A percentile compares a stretch with the other conserved stretches of the same genome.
Conservation (phyloP, 352 stramenopile genomes). For the Peronospora destructor region DNA sequence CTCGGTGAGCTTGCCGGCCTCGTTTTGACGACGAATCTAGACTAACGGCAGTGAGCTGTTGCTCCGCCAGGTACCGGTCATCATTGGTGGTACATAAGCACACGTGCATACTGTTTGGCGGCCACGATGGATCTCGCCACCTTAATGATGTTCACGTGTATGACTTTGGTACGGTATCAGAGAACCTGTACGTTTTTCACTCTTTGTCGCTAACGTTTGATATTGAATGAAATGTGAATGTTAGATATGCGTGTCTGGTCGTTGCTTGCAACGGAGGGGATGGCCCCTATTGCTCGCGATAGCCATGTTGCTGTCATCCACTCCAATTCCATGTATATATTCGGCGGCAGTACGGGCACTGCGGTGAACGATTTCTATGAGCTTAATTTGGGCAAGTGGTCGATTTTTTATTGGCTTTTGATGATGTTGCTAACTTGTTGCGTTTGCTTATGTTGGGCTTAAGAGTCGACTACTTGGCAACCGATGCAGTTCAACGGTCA, state of each 20-base stretch:
- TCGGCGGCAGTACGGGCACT: constrained; percentile 91
- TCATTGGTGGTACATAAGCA: constrained; percentile 89
- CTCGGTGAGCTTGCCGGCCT: constrained; percentile 33
- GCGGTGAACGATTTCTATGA: constrained; percentile 98
- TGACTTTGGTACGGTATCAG: constrained; percentile 81
- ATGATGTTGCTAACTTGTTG: not conserved
- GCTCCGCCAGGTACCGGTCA: constrained; percentile 65
- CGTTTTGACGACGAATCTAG: constrained; percentile 1
- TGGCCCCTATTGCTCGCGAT: constrained; percentile 91
- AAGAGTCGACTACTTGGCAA: constrained; percentile 66
- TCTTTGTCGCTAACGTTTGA: constrained; percentile 1
- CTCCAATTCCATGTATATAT: constrained; percentile 92
- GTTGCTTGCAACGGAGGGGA: constrained; percentile 83
- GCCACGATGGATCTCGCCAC: constrained; percentile 96
- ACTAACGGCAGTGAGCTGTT: constrained; percentile 1
- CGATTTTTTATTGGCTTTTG: not conserved
- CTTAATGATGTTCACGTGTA: constrained; percentile 96
- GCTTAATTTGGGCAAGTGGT: constrained; percentile 64
- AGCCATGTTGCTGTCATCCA: constrained; percentile 94
- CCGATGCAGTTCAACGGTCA: constrained; percentile 71
- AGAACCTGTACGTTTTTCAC: not conserved
- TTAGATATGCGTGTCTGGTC: constrained; percentile 83
- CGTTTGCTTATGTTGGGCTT: not conserved
- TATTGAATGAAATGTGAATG: constrained; percentile 1
- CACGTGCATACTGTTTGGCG: constrained; percentile 93